Evolutionary conservation across 371 early-diverging fungal species (phyloP), one percentile per base, ranked within the genome.

Genomic region (Fennellomyces sp.): DNA sequence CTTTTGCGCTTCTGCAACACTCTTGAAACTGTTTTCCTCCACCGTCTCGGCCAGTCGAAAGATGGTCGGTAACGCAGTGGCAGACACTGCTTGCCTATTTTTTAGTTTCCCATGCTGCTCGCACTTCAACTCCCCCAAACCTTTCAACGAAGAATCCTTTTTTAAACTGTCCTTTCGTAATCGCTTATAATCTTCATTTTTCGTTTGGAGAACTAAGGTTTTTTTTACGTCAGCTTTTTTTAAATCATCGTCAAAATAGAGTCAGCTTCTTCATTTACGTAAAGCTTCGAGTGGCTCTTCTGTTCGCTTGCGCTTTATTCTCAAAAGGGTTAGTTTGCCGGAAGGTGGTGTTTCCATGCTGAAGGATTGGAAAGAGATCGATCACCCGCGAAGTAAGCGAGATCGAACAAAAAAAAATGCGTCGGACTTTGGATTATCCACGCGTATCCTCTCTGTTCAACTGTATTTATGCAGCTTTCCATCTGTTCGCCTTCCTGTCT

Each of bases 201-300:
- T 65, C 47, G 73, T 72, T 13, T 72, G 74, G 19, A 79, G 61
- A 50, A 79, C 74, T 73, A 54, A 31, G 19, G 48, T 26, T 41
- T 52, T 51, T 59, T 27, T 23, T 42, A 31, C 56, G n/a, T 41
- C 30, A 47, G 29, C 23, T 50, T 15, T 21, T 45, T 23, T 45
- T 45, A 11, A 23, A n/a, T 42, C 11, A 21, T 42, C 25, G 3
- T 45, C 11, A 21, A 23, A 23, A 45, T 45, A 23, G 13, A 8
- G 17, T 15, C 35, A 45, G 42, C 27, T 42, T 36, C 15, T 17
- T 25, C 5, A 49, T 27, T 19, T 83, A 87, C 88, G 75, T 31
- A 92, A 76, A 3, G 90, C 88, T 30, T 91, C 90, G 3, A 90
- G 65, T 2, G 92, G 92, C 59, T 92, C 91, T 53, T 90, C 91